These are phyloP conservation scores for Streptanthus diversifolius DNA, from an alignment of 345 rosid species.

Conservation along the genomic window DNA sequence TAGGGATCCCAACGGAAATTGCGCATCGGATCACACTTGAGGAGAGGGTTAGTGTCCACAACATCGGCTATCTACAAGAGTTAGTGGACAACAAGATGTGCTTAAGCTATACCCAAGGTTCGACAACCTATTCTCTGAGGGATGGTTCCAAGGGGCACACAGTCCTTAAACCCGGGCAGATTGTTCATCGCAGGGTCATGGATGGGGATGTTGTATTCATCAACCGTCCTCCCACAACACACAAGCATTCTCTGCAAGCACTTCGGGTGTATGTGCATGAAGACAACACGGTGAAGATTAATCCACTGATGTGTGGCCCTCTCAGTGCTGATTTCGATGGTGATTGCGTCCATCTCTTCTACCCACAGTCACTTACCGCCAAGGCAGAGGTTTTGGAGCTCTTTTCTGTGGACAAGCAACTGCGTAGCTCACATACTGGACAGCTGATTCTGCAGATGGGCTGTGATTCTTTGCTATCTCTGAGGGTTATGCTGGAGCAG, in stretches of 20 bases:
- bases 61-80: conserved; percentile 54
- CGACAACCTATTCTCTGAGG: conserved; percentile 66
- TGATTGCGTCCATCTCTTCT: conserved; percentile 86
- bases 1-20: conserved; percentile 80
- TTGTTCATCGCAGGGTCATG: conserved; percentile 82
- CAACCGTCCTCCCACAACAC: conserved; percentile 94
- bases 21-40: conserved; percentile 88
- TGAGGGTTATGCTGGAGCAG: conserved; percentile 56
- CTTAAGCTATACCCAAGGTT: conserved; percentile 70
- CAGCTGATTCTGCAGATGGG: conserved; percentile 72
- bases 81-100: conserved; percentile 75
- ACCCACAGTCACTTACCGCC: conserved; percentile 88
- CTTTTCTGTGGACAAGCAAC: conserved; percentile 86
- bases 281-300: conserved; percentile 90
- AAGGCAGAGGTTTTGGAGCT: conserved; percentile 94
- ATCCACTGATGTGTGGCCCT: conserved; percentile 90
- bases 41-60: conserved; percentile 77
- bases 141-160: conserved; percentile 96
- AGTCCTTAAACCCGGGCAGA: conserved; percentile 67
- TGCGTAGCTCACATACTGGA: conserved; percentile 91
- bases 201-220: conserved; percentile 92
- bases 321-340: conserved; percentile 98
- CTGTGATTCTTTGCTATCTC: conserved; percentile 65
- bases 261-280: conserved; percentile 86
- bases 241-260: conserved; percentile 92